Percentiles rank a stretch among this genome's conserved stretches.
Evolutionary conservation across 2,329 filamentous ascomycete genomes (phyloP).

Genomic region (Fusarium praegraminearum): DNA sequence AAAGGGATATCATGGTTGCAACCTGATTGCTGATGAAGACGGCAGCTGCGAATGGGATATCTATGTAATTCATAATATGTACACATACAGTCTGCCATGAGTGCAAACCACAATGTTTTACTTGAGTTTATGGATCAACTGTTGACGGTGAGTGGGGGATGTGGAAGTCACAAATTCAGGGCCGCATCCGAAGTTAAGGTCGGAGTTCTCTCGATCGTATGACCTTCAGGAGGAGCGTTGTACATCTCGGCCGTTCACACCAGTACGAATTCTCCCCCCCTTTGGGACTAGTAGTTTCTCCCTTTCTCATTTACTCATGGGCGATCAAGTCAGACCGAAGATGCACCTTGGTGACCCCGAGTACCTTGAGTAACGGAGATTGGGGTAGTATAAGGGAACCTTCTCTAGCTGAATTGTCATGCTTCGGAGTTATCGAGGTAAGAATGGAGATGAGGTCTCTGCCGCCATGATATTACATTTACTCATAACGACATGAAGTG

Average conservation of each 20-base stretch:
- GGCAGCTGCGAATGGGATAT: not conserved
- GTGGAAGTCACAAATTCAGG: not conserved
- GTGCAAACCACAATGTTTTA: not conserved
- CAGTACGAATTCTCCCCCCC: not conserved
- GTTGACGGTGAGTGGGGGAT: too few species aligned
- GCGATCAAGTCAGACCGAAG: slow-evolving; percentile 19
- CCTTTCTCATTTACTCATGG: not conserved
- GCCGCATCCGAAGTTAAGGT: not conserved
- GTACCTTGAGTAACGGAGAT: slow-evolving; percentile 8
- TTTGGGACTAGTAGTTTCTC: not conserved
- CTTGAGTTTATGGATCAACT: not conserved
- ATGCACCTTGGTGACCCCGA: slow-evolving; percentile 14
- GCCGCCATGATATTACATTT: not conserved
- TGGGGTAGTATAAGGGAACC: not conserved
- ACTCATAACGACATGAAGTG: not conserved
- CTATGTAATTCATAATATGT: not conserved
- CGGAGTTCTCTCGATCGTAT: not conserved
- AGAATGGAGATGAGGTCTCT: not conserved
- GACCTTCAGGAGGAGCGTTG: not conserved
- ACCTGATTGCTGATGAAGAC: not conserved
- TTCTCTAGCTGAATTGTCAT: not conserved
- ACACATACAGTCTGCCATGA: not conserved
- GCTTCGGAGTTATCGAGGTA: not conserved
- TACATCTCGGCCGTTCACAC: not conserved
- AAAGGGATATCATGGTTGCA: not conserved